phyloP scores from a whole-genome alignment of 305 asterid genomes.

The Fraxinus greggii region DNA sequence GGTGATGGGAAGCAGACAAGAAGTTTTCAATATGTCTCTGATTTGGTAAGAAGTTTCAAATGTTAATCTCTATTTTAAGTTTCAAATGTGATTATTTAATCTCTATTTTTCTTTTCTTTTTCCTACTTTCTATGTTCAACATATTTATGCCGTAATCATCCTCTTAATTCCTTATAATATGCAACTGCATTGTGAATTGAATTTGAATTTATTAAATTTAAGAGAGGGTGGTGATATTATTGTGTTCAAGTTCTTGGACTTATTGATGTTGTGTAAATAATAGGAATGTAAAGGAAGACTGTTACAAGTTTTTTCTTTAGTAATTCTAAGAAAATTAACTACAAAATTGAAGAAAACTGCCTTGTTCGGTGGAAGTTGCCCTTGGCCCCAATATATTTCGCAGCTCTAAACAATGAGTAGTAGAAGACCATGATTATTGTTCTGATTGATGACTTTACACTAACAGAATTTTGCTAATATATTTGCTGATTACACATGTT shows the following conservation, averaged over 20 bases:
- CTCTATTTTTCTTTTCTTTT: background rate
- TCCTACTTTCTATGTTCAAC: background rate
- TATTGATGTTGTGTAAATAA: background rate
- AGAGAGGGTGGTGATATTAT: background rate
- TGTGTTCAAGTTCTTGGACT: background rate
- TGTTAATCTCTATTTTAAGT: background rate
- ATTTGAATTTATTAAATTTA: background rate
- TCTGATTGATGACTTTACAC: background rate
- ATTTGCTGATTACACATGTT: background rate
- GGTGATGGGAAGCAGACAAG: constrained; percentile 98
- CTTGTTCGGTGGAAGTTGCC: background rate
- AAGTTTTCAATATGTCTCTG: constrained; percentile 92
- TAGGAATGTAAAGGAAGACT: background rate
- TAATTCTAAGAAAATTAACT: background rate
- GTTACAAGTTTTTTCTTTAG: background rate
- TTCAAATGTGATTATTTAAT: background rate
- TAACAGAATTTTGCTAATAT: background rate
- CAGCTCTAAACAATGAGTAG: background rate
- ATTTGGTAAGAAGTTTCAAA: constrained; percentile 55
- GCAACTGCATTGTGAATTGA: background rate
- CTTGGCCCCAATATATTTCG: background rate
- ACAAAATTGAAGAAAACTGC: background rate
- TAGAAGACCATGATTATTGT: background rate
- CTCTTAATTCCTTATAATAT: background rate
- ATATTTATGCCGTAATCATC: background rate